These are phyloP conservation scores for Coniochaeta sp. DNA, from an alignment of 2,329 filamentous ascomycete species.

Conservation along the genomic window DNA sequence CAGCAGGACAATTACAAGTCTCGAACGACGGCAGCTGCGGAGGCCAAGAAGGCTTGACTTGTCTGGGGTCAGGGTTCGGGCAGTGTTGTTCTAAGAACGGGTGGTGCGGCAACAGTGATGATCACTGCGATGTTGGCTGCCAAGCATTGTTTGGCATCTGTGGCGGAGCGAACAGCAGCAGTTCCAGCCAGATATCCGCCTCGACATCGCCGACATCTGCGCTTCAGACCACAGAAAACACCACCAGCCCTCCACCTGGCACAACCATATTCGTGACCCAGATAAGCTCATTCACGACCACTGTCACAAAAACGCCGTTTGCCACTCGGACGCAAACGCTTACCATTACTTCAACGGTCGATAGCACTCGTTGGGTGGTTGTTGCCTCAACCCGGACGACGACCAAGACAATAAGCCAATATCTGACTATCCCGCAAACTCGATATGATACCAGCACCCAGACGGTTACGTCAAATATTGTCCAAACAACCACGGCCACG, in stretches of 20 bases:
- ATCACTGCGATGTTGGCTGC: constrained; percentile 6
- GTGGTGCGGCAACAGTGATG: constrained; percentile 6
- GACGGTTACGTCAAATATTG: background rate
- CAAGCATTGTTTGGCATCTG: constrained; percentile 5
- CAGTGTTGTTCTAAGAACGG: constrained; percentile 8
- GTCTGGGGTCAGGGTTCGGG: constrained; percentile 5
- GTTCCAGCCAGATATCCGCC: background rate
- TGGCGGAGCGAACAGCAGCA: background rate
- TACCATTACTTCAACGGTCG: background rate
- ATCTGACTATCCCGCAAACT: background rate
- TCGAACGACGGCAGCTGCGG: background rate
- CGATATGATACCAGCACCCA: background rate
- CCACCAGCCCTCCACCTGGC: background rate
- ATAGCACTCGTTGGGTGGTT: background rate
- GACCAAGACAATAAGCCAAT: background rate
- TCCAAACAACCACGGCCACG: background rate
- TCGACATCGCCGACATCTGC: background rate
- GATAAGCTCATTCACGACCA: background rate
- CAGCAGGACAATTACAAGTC: background rate
- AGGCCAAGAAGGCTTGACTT: constrained; percentile 3
- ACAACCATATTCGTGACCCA: background rate
- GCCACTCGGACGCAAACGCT: background rate
- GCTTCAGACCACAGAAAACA: background rate
- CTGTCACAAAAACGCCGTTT: background rate
- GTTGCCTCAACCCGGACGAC: background rate